These are phyloP conservation scores for Talaromyces funiculosus DNA, from an alignment of 2,329 filamentous ascomycete genomes.

Conservation along the genomic window DNA sequence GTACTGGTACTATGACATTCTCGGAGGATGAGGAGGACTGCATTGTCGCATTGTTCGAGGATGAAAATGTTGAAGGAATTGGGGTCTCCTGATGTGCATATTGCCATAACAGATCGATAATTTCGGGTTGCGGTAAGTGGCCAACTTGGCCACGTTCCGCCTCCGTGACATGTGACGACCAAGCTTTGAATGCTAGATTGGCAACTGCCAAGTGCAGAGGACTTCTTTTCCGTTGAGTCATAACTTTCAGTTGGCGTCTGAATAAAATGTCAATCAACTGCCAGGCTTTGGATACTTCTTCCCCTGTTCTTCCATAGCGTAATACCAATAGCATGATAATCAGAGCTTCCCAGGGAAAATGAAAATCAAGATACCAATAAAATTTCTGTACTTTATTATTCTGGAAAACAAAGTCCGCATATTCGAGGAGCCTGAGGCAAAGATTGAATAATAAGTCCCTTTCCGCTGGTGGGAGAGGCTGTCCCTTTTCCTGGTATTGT, in stretches of 20 bases:
- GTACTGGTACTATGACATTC: neutral
- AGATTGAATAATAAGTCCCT: conserved; percentile 27
- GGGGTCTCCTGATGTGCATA: neutral
- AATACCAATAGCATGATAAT: conserved; percentile 47
- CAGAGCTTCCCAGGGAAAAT: conserved; percentile 50
- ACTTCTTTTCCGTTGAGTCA: conserved; percentile 14
- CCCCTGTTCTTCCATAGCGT: conserved; percentile 30
- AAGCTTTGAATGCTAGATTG: conserved; percentile 24
- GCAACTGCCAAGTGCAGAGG: conserved; percentile 23
- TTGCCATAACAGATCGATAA: conserved; percentile 16
- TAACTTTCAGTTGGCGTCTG: conserved; percentile 31
- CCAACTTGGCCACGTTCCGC: conserved; percentile 17
- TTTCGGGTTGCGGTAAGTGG: conserved; percentile 19
- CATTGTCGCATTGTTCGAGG: neutral
- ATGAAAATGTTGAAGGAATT: neutral
- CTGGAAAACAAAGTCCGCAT: conserved; percentile 22
- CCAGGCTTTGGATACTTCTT: conserved; percentile 41
- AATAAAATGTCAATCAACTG: conserved; percentile 40
- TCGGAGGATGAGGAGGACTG: neutral
- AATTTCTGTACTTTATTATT: conserved; percentile 38
- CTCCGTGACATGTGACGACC: conserved; percentile 22
- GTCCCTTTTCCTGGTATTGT: conserved; percentile 23
- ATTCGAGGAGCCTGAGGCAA: conserved; percentile 30
- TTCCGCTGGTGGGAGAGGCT: conserved; percentile 18
- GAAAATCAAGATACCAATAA: conserved; percentile 42